Conservation (phyloP, 768 basidiomycete genomes). For the Leucogyrophana mollusca region DNA sequence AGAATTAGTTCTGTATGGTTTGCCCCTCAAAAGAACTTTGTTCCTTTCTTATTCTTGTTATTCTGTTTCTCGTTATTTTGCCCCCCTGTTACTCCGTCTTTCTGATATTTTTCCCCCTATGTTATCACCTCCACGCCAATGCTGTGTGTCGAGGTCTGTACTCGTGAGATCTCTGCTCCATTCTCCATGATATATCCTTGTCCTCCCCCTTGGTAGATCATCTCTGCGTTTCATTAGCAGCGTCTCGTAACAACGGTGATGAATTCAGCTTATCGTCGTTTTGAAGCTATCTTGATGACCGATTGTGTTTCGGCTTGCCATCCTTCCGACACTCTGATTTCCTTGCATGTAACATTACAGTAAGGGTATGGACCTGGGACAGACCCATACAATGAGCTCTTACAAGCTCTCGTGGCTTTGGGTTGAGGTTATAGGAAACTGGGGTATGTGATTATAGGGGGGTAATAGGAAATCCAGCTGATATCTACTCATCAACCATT, state of each 20-base stretch:
- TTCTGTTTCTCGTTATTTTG: constrained; percentile 19
- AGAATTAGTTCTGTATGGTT: constrained; percentile 34
- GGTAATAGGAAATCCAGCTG: constrained; percentile 2
- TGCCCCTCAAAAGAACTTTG: constrained; percentile 16
- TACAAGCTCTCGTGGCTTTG: not conserved
- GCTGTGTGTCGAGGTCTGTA: constrained; percentile 12
- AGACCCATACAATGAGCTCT: too few species aligned
- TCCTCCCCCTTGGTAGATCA: constrained; percentile 23
- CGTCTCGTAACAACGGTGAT: constrained; percentile 3
- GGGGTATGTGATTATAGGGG: constrained; percentile 21
- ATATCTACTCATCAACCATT: constrained; percentile 53
- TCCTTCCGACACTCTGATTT: too few species aligned
- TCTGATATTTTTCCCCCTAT: constrained; percentile 21
- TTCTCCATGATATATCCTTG: constrained; percentile 22
- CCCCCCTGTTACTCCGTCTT: constrained; percentile 7
- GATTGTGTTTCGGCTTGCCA: too few species aligned
- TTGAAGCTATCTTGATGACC: too few species aligned
- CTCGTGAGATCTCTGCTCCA: constrained; percentile 19
- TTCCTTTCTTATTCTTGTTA: constrained; percentile 26
- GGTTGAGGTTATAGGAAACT: not conserved
- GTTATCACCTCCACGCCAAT: constrained; percentile 12
- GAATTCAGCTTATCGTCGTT: constrained; percentile 2
- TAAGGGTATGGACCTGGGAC: too few species aligned
- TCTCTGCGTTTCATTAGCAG: constrained; percentile 23
- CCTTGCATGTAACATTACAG: too few species aligned